Evolutionary conservation across 2,329 filamentous ascomycete species (phyloP).

Genomic region (Clathrospora elynae): DNA sequence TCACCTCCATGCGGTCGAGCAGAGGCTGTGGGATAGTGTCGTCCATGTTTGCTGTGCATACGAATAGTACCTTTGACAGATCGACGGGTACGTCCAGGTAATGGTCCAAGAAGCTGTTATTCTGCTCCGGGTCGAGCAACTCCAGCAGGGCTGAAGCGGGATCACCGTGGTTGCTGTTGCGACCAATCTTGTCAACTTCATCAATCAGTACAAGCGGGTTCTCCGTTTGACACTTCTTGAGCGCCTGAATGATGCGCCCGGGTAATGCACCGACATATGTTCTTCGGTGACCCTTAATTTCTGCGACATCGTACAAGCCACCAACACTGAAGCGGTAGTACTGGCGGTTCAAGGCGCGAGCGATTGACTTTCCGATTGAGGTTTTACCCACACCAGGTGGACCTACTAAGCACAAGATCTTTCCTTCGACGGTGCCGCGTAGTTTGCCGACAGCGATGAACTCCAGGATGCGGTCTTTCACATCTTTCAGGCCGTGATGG

Average conservation of each 20-base stretch:
- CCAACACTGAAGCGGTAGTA: constrained; percentile 99
- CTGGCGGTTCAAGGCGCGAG: constrained; percentile 88
- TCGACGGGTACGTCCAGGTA: constrained; percentile 99
- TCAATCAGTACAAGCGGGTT: constrained; percentile 97
- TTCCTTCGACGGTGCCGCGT: constrained; percentile 94
- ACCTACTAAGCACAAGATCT: constrained; percentile 96
- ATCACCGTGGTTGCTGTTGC: constrained; percentile 87
- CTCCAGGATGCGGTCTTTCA: constrained; percentile 97
- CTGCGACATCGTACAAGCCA: constrained; percentile 93
- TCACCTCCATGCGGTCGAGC: constrained; percentile 96
- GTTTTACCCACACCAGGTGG: constrained; percentile 98
- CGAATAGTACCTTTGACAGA: constrained; percentile 95
- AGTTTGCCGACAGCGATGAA: constrained; percentile 99
- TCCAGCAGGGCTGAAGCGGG: constrained; percentile 93
- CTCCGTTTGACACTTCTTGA: constrained; percentile 99
- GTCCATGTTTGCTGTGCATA: constrained; percentile 98
- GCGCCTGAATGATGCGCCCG: constrained; percentile 93
- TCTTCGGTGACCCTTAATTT: constrained; percentile 96
- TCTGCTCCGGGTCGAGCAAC: constrained; percentile 94
- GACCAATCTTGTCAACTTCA: constrained; percentile 97
- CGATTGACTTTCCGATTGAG: constrained; percentile 97
- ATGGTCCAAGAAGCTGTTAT: constrained; percentile 95
- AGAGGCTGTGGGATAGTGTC: constrained; percentile 95
- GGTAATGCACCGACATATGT: constrained; percentile 96
- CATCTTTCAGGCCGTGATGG: constrained; percentile 94